Conservation (phyloP, 495 filamentous ascomycete genomes). For the Penicillium taxi region DNA sequence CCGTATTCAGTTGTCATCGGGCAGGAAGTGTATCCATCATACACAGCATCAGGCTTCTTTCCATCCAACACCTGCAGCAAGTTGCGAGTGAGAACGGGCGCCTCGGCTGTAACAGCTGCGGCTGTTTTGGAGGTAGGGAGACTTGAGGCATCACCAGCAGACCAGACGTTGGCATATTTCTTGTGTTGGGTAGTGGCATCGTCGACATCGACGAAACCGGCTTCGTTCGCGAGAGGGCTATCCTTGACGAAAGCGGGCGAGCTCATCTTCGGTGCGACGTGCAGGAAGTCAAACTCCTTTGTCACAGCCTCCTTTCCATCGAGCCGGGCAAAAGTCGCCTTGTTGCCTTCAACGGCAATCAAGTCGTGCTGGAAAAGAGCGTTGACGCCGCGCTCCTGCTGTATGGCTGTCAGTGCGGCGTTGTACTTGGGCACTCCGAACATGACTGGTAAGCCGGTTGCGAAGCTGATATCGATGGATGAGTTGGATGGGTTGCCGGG, state of each 20-base stretch:
- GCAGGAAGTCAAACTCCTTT: conserved; percentile 52
- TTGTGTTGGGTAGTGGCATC: conserved; percentile 51
- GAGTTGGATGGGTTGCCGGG: conserved; percentile 31
- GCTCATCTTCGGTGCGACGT: conserved; percentile 56
- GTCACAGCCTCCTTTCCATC: conserved; percentile 39
- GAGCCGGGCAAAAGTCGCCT: conserved; percentile 43
- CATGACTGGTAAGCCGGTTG: conserved; percentile 55
- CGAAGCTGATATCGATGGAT: conserved; percentile 53
- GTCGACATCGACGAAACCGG: conserved; percentile 59
- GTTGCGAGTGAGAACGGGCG: conserved; percentile 53
- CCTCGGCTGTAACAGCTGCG: conserved; percentile 56
- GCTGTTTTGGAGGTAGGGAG: conserved; percentile 63
- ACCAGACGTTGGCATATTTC: conserved; percentile 59
- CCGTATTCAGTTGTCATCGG: conserved; percentile 58
- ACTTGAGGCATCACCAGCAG: conserved; percentile 59
- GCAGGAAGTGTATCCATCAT: conserved; percentile 65
- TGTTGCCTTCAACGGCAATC: conserved; percentile 50
- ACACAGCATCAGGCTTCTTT: conserved; percentile 41
- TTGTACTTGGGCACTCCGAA: conserved; percentile 65
- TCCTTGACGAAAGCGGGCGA: conserved; percentile 52
- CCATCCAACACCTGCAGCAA: conserved; percentile 47
- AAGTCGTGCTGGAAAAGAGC: conserved; percentile 61
- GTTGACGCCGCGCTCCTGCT: conserved; percentile 55
- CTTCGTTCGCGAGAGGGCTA: conserved; percentile 49
- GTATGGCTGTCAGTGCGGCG: conserved; percentile 51